These are phyloP conservation scores for Backusella australiensis DNA, from an alignment of 192 early-diverging fungal species.

Conservation along the genomic window DNA sequence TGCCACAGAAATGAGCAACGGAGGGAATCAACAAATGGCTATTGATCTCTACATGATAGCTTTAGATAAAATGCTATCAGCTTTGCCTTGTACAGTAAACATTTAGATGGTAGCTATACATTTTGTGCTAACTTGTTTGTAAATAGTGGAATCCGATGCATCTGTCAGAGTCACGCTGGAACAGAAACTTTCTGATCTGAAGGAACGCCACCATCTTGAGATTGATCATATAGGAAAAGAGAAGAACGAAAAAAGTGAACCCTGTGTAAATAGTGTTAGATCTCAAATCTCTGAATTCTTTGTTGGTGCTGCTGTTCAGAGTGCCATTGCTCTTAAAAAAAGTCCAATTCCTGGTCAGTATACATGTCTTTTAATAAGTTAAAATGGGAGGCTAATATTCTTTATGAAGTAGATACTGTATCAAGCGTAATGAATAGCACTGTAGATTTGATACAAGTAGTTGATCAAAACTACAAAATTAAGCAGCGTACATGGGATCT, in stretches of 20 bases:
- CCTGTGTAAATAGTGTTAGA: background rate
- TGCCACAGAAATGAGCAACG: slow-evolving; percentile 18
- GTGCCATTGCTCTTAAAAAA: slow-evolving; percentile 49
- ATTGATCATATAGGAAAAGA: background rate
- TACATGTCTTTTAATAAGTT: background rate
- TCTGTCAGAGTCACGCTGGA: slow-evolving; percentile 7
- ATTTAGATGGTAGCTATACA: background rate
- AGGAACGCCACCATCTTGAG: slow-evolving; percentile 8
- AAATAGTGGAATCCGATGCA: slow-evolving; percentile 19
- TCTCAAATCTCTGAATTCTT: slow-evolving; percentile 25
- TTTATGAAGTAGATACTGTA: slow-evolving; percentile 34
- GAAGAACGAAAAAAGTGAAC: background rate
- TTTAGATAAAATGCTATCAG: slow-evolving; percentile 19
- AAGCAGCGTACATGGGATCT: slow-evolving; percentile 50
- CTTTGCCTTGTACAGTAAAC: slow-evolving; percentile 17
- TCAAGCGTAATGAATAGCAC: slow-evolving; percentile 38
- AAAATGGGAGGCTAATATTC: background rate
- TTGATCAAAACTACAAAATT: slow-evolving; percentile 45
- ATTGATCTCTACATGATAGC: slow-evolving; percentile 27
- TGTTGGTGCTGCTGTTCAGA: slow-evolving; percentile 40
- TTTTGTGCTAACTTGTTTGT: background rate
- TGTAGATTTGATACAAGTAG: slow-evolving; percentile 28
- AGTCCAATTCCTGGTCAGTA: slow-evolving; percentile 43
- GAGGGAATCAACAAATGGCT: slow-evolving; percentile 20
- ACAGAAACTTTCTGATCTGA: slow-evolving; percentile 11